phyloP scores from a whole-genome alignment of 148 eudicot genomes.

The Amaranthus cruentus region DNA sequence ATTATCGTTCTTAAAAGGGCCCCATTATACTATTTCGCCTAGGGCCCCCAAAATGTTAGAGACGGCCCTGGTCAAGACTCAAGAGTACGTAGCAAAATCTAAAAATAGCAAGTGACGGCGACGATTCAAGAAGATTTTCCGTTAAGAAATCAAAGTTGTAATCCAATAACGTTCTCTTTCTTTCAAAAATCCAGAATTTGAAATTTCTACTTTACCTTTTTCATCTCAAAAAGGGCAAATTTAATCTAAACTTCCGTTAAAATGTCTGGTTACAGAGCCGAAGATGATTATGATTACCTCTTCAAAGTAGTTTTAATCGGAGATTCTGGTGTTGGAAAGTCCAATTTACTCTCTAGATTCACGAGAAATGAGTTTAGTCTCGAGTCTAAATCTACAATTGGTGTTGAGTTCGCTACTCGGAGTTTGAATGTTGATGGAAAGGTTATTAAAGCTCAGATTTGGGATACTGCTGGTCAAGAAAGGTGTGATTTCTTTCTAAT shows the following conservation, averaged over 20 bases:
- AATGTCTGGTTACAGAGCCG: constrained; percentile 39
- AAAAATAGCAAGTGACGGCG: too few relatives aligned
- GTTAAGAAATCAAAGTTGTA: too few relatives aligned
- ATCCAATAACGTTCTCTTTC: neutral
- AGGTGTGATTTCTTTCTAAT: constrained; percentile 22
- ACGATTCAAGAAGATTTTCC: neutral
- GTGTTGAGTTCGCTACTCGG: constrained; percentile 41
- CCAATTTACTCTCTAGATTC: constrained; percentile 38
- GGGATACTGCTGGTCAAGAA: constrained; percentile 49
- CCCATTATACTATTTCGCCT: too few relatives aligned
- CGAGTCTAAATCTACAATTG: constrained; percentile 41
- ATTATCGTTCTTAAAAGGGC: too few relatives aligned
- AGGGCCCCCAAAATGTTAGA: too few relatives aligned
- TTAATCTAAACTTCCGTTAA: neutral
- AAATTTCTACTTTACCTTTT: neutral
- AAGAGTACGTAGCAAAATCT: too few relatives aligned
- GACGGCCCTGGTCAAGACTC: too few relatives aligned
- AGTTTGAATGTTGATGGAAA: constrained; percentile 39
- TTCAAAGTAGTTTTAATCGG: constrained; percentile 40
- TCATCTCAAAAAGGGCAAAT: neutral
- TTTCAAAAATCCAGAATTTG: neutral
- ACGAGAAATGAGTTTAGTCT: constrained; percentile 39
- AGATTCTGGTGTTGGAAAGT: constrained; percentile 43
- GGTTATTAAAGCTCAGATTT: constrained; percentile 44
- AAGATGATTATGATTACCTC: constrained; percentile 39